Evolutionary conservation across 2,329 filamentous ascomycete species (phyloP).

Genomic region (Pyrenophora tritici-repentis): DNA sequence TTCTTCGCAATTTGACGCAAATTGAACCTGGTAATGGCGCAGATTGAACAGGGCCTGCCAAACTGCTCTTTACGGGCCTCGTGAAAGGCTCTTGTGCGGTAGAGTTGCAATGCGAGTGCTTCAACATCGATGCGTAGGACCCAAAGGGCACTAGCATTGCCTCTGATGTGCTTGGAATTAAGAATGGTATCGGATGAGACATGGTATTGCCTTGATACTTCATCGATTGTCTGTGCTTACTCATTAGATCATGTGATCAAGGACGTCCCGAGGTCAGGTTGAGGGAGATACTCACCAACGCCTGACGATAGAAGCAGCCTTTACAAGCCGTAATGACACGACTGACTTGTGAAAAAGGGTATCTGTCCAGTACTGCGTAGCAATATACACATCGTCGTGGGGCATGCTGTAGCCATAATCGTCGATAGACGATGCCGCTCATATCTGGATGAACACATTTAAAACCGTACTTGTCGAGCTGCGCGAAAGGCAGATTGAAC

Average conservation of each 20-base stretch:
- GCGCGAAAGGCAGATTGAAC: slow-evolving; percentile 38
- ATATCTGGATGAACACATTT: slow-evolving; percentile 33
- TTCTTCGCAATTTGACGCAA: too few relatives aligned
- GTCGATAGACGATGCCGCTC: slow-evolving; percentile 34
- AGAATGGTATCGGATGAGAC: slow-evolving; percentile 23
- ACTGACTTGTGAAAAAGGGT: slow-evolving; percentile 28
- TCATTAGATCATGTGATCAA: slow-evolving; percentile 2
- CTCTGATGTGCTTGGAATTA: slow-evolving; percentile 22
- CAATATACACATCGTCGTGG: slow-evolving; percentile 38
- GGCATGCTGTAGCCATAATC: slow-evolving; percentile 40
- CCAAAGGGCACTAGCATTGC: slow-evolving; percentile 25
- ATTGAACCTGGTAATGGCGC: slow-evolving; percentile 24
- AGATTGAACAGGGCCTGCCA: slow-evolving; percentile 31
- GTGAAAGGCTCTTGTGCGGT: slow-evolving; percentile 39
- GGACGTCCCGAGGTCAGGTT: not conserved
- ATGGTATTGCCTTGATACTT: slow-evolving; percentile 38
- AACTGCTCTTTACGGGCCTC: slow-evolving; percentile 26
- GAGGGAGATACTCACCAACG: slow-evolving; percentile 21
- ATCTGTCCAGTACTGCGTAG: slow-evolving; percentile 25
- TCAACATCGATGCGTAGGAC: slow-evolving; percentile 39
- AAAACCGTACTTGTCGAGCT: slow-evolving; percentile 24
- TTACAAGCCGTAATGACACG: slow-evolving; percentile 28
- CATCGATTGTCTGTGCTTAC: slow-evolving; percentile 26
- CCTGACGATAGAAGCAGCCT: slow-evolving; percentile 39
- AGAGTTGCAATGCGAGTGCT: slow-evolving; percentile 34